A percentile compares a stretch with the other conserved stretches of the same genome.
These are phyloP conservation scores for Solanum piurae DNA, from an alignment of 257 asterid genomes.

Conservation along the genomic window DNA sequence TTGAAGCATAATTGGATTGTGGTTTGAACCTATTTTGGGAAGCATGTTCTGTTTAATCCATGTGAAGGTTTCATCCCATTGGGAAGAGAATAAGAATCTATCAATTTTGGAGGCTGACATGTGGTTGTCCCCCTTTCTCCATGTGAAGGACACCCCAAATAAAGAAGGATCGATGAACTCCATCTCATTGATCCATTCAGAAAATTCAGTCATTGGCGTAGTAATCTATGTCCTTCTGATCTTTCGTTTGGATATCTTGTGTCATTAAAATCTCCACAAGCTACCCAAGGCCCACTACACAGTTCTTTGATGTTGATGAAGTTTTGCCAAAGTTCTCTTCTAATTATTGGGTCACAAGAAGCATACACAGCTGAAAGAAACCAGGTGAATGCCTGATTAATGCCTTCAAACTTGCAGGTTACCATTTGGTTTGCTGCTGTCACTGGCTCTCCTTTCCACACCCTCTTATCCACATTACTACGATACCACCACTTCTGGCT, in stretches of 20 bases:
- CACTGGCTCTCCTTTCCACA: no score
- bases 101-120: background rate
- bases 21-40: background rate
- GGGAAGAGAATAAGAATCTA: background rate
- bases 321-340: background rate
- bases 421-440: no score
- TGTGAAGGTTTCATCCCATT: background rate
- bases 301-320: background rate
- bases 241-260: background rate
- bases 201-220: background rate
- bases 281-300: background rate
- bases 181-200: background rate
- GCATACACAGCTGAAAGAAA: background rate
- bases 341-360: background rate
- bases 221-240: background rate
- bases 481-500: no score
- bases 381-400: no score
- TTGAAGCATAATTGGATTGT: background rate
- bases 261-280: background rate
- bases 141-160: background rate
- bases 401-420: no score
- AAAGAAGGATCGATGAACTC: background rate
- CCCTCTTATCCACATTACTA: no score
- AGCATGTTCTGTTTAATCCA: background rate
- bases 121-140: background rate